These are phyloP conservation scores for Microstegium vimineum DNA, from an alignment of 176 grass and related monocot species.

Conservation along the genomic window DNA sequence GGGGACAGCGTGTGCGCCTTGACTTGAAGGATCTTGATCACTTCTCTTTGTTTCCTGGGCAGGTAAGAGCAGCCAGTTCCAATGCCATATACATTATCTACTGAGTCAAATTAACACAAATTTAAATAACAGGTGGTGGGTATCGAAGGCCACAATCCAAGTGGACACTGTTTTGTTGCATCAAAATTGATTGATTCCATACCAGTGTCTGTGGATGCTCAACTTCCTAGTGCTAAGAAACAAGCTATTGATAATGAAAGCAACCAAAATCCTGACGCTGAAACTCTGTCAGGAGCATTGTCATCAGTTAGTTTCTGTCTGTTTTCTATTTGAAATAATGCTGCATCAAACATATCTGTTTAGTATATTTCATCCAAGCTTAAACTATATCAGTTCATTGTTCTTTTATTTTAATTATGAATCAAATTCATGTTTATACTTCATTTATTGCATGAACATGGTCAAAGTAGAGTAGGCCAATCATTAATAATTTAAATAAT, in stretches of 20 bases:
- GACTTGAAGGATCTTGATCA: slow-evolving; percentile 75
- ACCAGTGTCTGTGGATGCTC: slow-evolving; percentile 42
- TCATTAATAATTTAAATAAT: background rate
- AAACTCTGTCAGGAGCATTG: slow-evolving; percentile 41
- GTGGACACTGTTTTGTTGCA: slow-evolving; percentile 80
- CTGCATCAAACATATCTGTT: background rate
- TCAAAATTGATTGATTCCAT: slow-evolving; percentile 76
- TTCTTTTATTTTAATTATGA: background rate
- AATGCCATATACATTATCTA: slow-evolving; percentile 3
- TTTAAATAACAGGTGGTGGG: slow-evolving; percentile 64
- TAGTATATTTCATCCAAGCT: background rate
- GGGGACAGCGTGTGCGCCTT: slow-evolving; percentile 72
- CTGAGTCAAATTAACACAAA: slow-evolving; percentile 21
- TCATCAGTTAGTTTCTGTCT: slow-evolving; percentile 49
- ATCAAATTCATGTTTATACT: background rate
- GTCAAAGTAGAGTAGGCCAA: background rate
- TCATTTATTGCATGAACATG: background rate
- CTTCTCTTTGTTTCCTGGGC: slow-evolving; percentile 89
- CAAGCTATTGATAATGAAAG: slow-evolving; percentile 46
- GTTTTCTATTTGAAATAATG: slow-evolving; percentile 17
- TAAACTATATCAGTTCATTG: background rate
- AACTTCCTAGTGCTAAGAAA: slow-evolving; percentile 72
- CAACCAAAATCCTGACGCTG: slow-evolving; percentile 30
- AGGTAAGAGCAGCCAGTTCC: slow-evolving; percentile 39
- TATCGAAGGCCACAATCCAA: slow-evolving; percentile 89